Evolutionary conservation across 306 rosid species (phyloP), one percentile per base, ranked within the genome.

Genomic region (cucumber (Cucumis sativus)): DNA sequence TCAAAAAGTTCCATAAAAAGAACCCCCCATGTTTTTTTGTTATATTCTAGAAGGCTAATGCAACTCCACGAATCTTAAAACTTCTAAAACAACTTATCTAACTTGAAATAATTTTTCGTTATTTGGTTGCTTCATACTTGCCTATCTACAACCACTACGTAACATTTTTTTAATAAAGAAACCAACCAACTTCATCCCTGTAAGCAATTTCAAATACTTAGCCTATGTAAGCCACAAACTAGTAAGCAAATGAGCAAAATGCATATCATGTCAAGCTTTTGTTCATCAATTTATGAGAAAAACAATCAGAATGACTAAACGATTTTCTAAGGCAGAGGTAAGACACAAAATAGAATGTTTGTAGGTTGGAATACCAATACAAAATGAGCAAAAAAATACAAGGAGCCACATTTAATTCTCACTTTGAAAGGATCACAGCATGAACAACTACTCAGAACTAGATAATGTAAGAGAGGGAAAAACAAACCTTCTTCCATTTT

Each of bases 401-500:
- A 6, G 74, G 35, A 41, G 35, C 14, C 21, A 13, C 37, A 45
- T 70, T 70, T 14, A 12, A 70, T 13, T 45, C 30, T 59, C 56
- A 70, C 58, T 7, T 35, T 45, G 35, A 21, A 49, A 18, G 75
- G 30, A 14, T 40, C 57, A 45, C 57, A 70, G 1, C 3, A 30
- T 4, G 41, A 25, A 25, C 13, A 70, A 70, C 58, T 21, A 70
- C 10, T n/a, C 21, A 10, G 9, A 23, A 45, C 35, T 74, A 51
- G 45, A 73, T 39, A 74, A 67, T 21, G 76, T 70, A 55, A 37
- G 76, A 80, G 74, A 78, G 39, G 28, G 14, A 49, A 1, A 78
- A 40, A 81, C 82, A 17, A 65, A 81, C 89, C 87, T 86, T 86
- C 81, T 86, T 86, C 87, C 89, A 86, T 23, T 86, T 86, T 3